Evolutionary conservation across 768 basidiomycete species (phyloP), one percentile per base, ranked within the genome.

Genomic region (Boletus pseudo-olivaceus): DNA sequence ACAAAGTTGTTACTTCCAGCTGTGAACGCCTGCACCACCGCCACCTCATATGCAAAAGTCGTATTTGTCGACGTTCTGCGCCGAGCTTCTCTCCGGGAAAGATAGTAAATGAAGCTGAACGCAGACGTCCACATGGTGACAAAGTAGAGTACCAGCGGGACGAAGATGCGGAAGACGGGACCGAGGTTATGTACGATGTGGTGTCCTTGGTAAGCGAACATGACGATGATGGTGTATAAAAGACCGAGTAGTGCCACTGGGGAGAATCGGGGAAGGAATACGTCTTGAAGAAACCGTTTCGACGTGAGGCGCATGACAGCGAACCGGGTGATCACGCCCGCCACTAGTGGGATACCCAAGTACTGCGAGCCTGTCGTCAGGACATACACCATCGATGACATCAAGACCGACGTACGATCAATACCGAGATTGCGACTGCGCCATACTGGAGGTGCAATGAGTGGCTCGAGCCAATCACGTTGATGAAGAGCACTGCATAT

Each of bases 101-200:
- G 72, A 56, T 71, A 76, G 63, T 75, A 85, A 17, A 87, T 71
- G n/a, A 81, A 59, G 30, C 67, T 68, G 58, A 90, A 90, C 0
- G 84, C 79, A 0, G 75, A 70, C 4, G 75, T 74, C 87, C 88
- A 93, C 82, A 92, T 87, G 69, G 91, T 68, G 41, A 79, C 52
- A 66, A 93, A 93, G 72, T 93, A 93, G 33, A 88, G 73, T 23
- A 89, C 73, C 74, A 90, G 78, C 2, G 92, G 91, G 7, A 92
- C 89, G 62, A 88, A 83, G 1, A 89, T 82, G 17, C 90, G 81
- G 70, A 93, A 92, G 3, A 90, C 88, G 6, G 80, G 79, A 0
- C 88, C 84, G 34, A 93, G 73, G 63, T 91, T 84, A 55, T 84
- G 76, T 11, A 91, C 69, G 58, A 93, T 90, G 53, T 82, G 82